A percentile compares a stretch with the other conserved stretches of the same genome.
phyloP scores from a whole-genome alignment of 2,329 filamentous ascomycete species.

The Apiospora aurea region DNA sequence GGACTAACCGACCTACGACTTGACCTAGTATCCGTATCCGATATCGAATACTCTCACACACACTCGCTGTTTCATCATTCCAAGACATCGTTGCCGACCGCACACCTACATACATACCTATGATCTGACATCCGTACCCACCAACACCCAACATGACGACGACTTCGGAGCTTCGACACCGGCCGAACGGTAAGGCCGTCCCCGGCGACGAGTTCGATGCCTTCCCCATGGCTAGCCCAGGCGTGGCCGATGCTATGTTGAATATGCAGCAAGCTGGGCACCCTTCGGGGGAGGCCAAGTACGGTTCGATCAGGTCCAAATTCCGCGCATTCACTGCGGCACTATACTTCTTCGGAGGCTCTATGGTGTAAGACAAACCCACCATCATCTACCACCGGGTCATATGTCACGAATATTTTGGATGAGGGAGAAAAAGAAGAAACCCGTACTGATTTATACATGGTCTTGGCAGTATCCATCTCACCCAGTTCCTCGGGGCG shows the following conservation, averaged over 20 bases:
- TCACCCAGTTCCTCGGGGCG: slow-evolving; percentile 77
- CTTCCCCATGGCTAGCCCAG: slow-evolving; percentile 39
- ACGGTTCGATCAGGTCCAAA: slow-evolving; percentile 57
- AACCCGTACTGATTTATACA: slow-evolving; percentile 21
- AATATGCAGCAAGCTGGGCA: slow-evolving; percentile 44
- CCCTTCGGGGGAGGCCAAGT: slow-evolving; percentile 62
- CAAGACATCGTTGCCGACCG: neutral
- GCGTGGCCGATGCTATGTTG: slow-evolving; percentile 34
- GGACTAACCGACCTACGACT: slow-evolving; percentile 22
- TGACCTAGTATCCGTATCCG: slow-evolving; percentile 3
- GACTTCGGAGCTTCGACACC: slow-evolving; percentile 46
- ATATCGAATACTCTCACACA: neutral
- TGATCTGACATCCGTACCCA: neutral
- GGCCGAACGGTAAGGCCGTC: slow-evolving; percentile 32
- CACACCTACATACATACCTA: neutral
- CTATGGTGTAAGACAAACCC: slow-evolving; percentile 52
- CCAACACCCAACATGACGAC: slow-evolving; percentile 36
- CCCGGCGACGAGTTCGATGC: slow-evolving; percentile 27
- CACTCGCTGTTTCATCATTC: neutral
- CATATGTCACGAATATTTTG: neutral
- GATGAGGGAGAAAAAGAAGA: neutral
- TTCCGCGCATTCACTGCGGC: slow-evolving; percentile 59
- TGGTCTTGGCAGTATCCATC: slow-evolving; percentile 59
- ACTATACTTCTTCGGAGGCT: slow-evolving; percentile 60
- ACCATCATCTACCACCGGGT: neutral